Conservation (phyloP, 2,329 filamentous ascomycete species). For the Neofusicoccum laricinum region DNA sequence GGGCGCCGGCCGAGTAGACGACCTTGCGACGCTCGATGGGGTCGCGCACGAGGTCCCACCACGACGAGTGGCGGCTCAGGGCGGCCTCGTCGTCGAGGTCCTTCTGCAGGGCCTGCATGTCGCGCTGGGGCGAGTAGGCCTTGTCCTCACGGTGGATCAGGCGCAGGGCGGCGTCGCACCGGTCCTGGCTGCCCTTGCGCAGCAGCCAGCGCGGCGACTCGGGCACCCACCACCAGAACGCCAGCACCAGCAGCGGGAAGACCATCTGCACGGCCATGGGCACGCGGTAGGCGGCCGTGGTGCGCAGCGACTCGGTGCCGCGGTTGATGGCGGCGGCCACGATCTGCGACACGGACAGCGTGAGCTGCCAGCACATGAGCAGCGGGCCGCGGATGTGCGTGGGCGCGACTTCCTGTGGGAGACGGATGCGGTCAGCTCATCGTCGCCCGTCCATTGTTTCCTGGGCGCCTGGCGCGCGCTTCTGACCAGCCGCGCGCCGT, state of each 20-base stretch:
- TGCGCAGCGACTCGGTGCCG: conserved; percentile 25
- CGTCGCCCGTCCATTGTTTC: not conserved
- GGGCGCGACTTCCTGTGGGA: conserved; percentile 28
- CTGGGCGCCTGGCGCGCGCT: too few species aligned
- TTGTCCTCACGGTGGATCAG: conserved; percentile 33
- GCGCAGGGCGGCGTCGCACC: conserved; percentile 29
- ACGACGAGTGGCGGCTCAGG: conserved; percentile 32
- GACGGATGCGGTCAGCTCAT: not conserved
- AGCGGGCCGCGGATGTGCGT: conserved; percentile 32
- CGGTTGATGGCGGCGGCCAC: conserved; percentile 35
- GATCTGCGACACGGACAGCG: conserved; percentile 38
- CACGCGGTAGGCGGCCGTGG: conserved; percentile 23
- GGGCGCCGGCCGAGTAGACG: conserved; percentile 43
- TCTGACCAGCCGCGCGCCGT: too few species aligned
- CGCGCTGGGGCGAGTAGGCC: conserved; percentile 28
- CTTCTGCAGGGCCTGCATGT: conserved; percentile 26
- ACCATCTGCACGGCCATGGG: conserved; percentile 25
- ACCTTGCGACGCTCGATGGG: conserved; percentile 49
- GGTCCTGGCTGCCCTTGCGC: not conserved
- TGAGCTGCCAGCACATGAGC: conserved; percentile 42
- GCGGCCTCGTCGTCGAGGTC: conserved; percentile 24
- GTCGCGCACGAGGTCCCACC: conserved; percentile 41
- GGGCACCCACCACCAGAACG: conserved; percentile 21
- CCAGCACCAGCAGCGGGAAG: conserved; percentile 23
- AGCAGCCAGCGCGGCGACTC: conserved; percentile 25